Percentiles rank a stretch among this genome's conserved stretches.
Evolutionary conservation across 306 rosid species (phyloP).

Genomic region (Casuarina equisetifolia): DNA sequence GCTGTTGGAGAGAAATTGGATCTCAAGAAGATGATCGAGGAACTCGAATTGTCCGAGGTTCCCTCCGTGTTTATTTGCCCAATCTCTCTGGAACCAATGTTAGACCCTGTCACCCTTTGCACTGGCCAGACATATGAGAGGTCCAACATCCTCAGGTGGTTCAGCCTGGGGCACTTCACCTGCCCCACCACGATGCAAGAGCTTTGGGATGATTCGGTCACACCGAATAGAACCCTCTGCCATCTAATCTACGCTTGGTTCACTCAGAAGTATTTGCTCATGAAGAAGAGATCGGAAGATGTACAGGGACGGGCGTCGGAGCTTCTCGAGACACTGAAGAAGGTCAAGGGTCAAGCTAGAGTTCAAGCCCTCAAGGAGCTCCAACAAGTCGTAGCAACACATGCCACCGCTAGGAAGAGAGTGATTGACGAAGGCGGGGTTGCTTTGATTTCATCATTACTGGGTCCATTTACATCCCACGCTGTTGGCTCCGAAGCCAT

Average conservation of each 20-base stretch:
- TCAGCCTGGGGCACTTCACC: conserved; percentile 62
- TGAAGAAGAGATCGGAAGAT: conserved; percentile 77
- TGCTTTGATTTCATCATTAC: conserved; percentile 49
- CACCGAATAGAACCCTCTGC: conserved; percentile 66
- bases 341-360: conserved; percentile 74
- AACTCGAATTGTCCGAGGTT: conserved; percentile 64
- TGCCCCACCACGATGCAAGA: conserved; percentile 89
- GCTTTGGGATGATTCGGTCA: conserved; percentile 81
- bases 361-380: conserved; percentile 77
- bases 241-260: conserved; percentile 63
- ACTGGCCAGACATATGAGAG: conserved; percentile 80
- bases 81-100: conserved; percentile 84
- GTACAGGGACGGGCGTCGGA: conserved; percentile 75
- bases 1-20: conserved; percentile 63
- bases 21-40: conserved; percentile 75
- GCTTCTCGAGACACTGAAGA: conserved; percentile 62
- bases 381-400: conserved; percentile 54
- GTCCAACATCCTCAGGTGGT: conserved; percentile 79
- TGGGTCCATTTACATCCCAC: conserved; percentile 76
- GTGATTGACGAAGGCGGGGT: conserved; percentile 62
- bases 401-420: conserved; percentile 54
- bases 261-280: conserved; percentile 63
- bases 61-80: conserved; percentile 79
- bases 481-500: conserved; percentile 72
- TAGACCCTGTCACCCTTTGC: conserved; percentile 82